A percentile compares a stretch with the other conserved stretches of the same genome.
Conservation (phyloP, 148 eudicot genomes). For the Arctostaphylos glauca region DNA sequence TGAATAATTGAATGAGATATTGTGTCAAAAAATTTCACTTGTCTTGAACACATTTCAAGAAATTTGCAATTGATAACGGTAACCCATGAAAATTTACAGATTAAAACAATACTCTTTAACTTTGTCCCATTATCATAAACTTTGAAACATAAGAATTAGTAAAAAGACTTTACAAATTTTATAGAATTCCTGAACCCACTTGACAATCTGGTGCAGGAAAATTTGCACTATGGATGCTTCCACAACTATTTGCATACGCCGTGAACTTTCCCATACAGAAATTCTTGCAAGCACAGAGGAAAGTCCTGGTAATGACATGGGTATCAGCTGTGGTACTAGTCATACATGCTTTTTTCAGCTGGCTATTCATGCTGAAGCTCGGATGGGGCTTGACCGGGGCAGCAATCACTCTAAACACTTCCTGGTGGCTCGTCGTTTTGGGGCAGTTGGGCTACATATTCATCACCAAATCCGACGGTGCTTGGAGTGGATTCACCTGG, state of each 20-base stretch:
- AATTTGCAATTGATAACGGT: too few relatives aligned
- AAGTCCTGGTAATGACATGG: constrained; percentile 63
- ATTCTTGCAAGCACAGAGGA: constrained; percentile 81
- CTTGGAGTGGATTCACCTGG: constrained; percentile 79
- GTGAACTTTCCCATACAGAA: constrained; percentile 74
- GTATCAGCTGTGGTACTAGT: constrained; percentile 54
- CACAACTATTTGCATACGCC: constrained; percentile 73
- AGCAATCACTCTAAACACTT: constrained; percentile 56
- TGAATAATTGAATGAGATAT: too few relatives aligned
- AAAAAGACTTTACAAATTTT: too few relatives aligned
- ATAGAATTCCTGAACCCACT: not conserved
- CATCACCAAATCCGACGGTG: constrained; percentile 64
- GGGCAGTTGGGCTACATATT: constrained; percentile 56
- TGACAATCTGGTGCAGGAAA: constrained; percentile 42
- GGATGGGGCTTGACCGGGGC: constrained; percentile 76
- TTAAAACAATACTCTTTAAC: too few relatives aligned
- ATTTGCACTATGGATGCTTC: constrained; percentile 72
- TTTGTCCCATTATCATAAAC: too few relatives aligned
- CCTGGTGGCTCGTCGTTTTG: constrained; percentile 77
- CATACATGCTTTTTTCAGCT: constrained; percentile 55
- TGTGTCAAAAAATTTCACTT: too few relatives aligned
- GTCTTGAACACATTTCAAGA: too few relatives aligned
- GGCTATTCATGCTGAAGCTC: constrained; percentile 56
- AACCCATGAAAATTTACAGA: too few relatives aligned
- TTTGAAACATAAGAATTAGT: too few relatives aligned